A percentile compares a stretch with the other conserved stretches of the same genome.
Conservation (phyloP, 2,329 filamentous ascomycete genomes). For the Ophiocordyceps polyrhachis-furcata region DNA sequence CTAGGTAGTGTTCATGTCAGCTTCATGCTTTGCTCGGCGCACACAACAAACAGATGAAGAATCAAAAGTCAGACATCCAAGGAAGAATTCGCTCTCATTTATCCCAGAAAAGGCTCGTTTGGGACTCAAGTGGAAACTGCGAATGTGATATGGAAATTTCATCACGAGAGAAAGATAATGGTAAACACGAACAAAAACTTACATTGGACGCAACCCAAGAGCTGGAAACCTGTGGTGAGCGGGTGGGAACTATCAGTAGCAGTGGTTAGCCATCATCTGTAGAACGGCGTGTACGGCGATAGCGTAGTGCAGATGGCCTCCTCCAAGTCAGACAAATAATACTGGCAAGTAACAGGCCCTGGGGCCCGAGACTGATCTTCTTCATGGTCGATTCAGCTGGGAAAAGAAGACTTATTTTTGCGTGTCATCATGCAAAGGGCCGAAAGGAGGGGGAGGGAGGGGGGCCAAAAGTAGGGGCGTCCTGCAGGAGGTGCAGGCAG, state of each 20-base stretch:
- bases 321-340: conserved; percentile 52
- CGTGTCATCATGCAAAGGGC: conserved; percentile 50
- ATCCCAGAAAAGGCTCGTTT: conserved; percentile 45
- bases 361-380: conserved; percentile 50
- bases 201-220: background rate
- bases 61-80: conserved; percentile 56
- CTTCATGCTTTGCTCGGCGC: conserved; percentile 1
- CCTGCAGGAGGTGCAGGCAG: background rate
- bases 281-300: background rate
- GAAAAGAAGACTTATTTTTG: conserved; percentile 60
- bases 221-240: background rate
- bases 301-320: conserved; percentile 3
- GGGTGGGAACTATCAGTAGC: background rate
- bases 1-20: conserved; percentile 7
- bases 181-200: background rate
- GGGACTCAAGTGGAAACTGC: conserved; percentile 76
- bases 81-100: conserved; percentile 53
- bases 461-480: background rate
- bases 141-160: conserved; percentile 59
- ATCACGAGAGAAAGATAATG: conserved; percentile 30
- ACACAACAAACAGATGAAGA: background rate
- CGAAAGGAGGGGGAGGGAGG: background rate
- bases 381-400: conserved; percentile 78
- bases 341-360: conserved; percentile 82
- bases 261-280: background rate